These are phyloP conservation scores for Ustilago trichophora DNA, from an alignment of 1,284 basidiomycete genomes.

Conservation along the genomic window DNA sequence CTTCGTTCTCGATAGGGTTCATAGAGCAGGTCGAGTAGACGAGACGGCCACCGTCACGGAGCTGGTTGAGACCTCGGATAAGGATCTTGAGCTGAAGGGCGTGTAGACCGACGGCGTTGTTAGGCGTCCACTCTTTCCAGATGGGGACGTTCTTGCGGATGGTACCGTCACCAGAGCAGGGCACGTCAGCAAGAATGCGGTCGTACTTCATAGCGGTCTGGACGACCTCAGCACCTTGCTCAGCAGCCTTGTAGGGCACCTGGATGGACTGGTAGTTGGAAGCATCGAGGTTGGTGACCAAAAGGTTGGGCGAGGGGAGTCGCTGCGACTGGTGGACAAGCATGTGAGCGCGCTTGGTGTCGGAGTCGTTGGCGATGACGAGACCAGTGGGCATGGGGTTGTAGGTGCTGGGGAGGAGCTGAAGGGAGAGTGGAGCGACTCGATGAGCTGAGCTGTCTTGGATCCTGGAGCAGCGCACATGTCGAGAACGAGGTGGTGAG, in stretches of 20 bases:
- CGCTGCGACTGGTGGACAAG: slow-evolving; percentile 97
- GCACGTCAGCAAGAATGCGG: slow-evolving; percentile 94
- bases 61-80: slow-evolving; percentile 86
- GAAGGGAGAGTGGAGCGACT: slow-evolving; percentile 76
- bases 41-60: slow-evolving; percentile 85
- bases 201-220: slow-evolving; percentile 79
- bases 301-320: slow-evolving; percentile 87
- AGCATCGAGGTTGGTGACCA: slow-evolving; percentile 96
- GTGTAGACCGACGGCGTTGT: slow-evolving; percentile 90
- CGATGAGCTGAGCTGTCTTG: slow-evolving; percentile 92
- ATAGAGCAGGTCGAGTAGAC: slow-evolving; percentile 98
- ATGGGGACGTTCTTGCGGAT: slow-evolving; percentile 93
- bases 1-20: slow-evolving; percentile 97
- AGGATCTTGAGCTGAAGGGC: slow-evolving; percentile 92
- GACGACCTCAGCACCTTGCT: slow-evolving; percentile 33
- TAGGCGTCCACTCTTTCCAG: slow-evolving; percentile 90
- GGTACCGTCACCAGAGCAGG: slow-evolving; percentile 97
- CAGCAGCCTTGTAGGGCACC: slow-evolving; percentile 53
- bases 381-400: slow-evolving; percentile 72
- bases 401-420: slow-evolving; percentile 56
- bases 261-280: slow-evolving; percentile 75
- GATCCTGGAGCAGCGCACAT: slow-evolving; percentile 99
- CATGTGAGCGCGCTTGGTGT: slow-evolving; percentile 93
- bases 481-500: slow-evolving; percentile 73
- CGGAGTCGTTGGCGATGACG: slow-evolving; percentile 88